Evolutionary conservation across 1,284 basidiomycete species (phyloP).

Genomic region (Heterobasidion parviporum): DNA sequence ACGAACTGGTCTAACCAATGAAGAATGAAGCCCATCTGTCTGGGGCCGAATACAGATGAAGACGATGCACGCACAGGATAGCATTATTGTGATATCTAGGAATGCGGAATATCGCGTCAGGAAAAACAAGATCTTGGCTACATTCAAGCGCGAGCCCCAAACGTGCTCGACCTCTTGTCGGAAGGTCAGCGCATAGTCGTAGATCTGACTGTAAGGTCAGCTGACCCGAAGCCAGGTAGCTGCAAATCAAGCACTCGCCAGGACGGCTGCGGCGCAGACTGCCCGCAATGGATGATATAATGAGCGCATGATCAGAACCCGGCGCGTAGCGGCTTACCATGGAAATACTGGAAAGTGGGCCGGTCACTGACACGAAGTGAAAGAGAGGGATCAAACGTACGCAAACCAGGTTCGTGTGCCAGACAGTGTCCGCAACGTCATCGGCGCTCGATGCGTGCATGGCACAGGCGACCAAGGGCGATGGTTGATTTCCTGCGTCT

Average conservation of each 20-base stretch:
- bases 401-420: background rate
- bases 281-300: background rate
- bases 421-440: background rate
- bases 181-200: background rate
- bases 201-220: constrained; percentile 1
- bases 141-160: background rate
- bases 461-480: too few species aligned
- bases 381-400: background rate
- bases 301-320: background rate
- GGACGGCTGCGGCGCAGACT: background rate
- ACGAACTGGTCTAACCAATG: background rate
- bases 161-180: background rate
- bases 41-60: background rate
- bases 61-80: background rate
- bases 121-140: background rate
- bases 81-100: background rate
- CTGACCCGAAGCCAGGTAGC: background rate
- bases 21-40: background rate
- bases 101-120: background rate
- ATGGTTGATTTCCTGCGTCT: too few species aligned
- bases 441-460: too few species aligned
- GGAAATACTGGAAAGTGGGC: background rate
- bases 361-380: background rate
- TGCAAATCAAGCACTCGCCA: background rate
- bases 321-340: background rate